A percentile compares a stretch with the other conserved stretches of the same genome.
Conservation (phyloP, 106 monocot species). For the Dioscorea dumetorum region DNA sequence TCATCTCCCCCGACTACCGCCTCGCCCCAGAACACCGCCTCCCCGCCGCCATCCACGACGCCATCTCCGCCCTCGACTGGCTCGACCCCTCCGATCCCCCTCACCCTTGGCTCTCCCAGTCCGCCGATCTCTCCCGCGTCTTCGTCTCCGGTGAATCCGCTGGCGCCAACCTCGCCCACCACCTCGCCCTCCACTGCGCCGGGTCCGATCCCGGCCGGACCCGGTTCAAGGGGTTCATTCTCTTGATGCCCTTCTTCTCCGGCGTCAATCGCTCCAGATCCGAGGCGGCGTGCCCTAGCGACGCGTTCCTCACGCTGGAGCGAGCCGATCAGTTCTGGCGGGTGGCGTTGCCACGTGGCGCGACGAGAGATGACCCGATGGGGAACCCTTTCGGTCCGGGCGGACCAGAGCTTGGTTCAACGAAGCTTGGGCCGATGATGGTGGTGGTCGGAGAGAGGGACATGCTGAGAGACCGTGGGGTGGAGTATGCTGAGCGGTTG, state of each 20-base stretch:
- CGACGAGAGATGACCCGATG: conserved; percentile 40
- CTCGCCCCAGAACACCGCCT: conserved; percentile 73
- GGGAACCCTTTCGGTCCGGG: conserved; percentile 44
- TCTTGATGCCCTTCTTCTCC: conserved; percentile 76
- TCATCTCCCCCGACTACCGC: conserved; percentile 76
- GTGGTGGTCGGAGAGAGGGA: conserved; percentile 61
- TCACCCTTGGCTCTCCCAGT: conserved; percentile 38
- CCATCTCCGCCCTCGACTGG: conserved; percentile 39
- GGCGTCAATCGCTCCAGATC: conserved; percentile 40
- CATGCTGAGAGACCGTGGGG: conserved; percentile 40
- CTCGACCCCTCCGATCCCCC: conserved; percentile 16
- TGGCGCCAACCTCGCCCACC: conserved; percentile 77
- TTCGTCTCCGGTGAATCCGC: conserved; percentile 79
- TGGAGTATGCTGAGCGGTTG: conserved; percentile 37
- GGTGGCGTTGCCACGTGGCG: conserved; percentile 46
- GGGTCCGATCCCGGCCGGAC: background rate
- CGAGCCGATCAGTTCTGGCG: conserved; percentile 61
- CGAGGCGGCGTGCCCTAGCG: conserved; percentile 52
- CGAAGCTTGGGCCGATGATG: conserved; percentile 33
- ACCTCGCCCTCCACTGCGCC: conserved; percentile 50
- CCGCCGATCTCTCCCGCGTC: conserved; percentile 36
- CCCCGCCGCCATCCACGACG: conserved; percentile 63
- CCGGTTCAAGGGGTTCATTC: conserved; percentile 42
- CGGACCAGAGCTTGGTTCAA: conserved; percentile 9
- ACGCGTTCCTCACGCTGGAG: conserved; percentile 46